Conservation (phyloP, 2,329 filamentous ascomycete genomes). For the Fusarium sp. region DNA sequence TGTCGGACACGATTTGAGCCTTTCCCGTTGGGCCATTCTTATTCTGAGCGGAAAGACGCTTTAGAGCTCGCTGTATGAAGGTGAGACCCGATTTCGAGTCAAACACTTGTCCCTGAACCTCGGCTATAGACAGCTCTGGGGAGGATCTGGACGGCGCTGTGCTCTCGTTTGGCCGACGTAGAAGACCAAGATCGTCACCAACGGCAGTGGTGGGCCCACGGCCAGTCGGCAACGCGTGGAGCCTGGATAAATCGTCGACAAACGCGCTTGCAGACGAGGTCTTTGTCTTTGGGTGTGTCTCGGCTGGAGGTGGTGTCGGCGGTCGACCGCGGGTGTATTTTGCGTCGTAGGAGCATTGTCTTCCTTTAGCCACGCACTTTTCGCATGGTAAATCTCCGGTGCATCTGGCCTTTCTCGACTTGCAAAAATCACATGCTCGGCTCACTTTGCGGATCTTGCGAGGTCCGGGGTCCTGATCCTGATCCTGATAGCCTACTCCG, state of each 20-base stretch:
- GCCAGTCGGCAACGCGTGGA: neutral
- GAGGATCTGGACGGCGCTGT: conserved; percentile 49
- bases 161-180: neutral
- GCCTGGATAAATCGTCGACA: neutral
- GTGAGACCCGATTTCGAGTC: conserved; percentile 63
- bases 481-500: neutral
- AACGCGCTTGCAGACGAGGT: neutral
- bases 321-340: neutral
- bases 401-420: conserved; percentile 42
- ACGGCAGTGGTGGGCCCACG: neutral
- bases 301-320: neutral
- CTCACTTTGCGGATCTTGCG: conserved; percentile 42
- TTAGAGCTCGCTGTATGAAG: conserved; percentile 64
- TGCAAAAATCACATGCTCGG: conserved; percentile 46
- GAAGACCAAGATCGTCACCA: neutral
- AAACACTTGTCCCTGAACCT: conserved; percentile 64
- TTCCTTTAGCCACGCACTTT: conserved; percentile 42
- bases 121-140: conserved; percentile 57
- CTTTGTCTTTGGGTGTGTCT: neutral
- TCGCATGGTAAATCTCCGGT: conserved; percentile 46
- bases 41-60: conserved; percentile 58
- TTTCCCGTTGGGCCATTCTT: conserved; percentile 40
- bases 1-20: conserved; percentile 40
- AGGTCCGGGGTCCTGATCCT: neutral
- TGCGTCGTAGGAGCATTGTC: neutral